Evolutionary conservation across 1,139 yeast genomes (phyloP).

Genomic region (Saccharomycopsis crataegensis): DNA sequence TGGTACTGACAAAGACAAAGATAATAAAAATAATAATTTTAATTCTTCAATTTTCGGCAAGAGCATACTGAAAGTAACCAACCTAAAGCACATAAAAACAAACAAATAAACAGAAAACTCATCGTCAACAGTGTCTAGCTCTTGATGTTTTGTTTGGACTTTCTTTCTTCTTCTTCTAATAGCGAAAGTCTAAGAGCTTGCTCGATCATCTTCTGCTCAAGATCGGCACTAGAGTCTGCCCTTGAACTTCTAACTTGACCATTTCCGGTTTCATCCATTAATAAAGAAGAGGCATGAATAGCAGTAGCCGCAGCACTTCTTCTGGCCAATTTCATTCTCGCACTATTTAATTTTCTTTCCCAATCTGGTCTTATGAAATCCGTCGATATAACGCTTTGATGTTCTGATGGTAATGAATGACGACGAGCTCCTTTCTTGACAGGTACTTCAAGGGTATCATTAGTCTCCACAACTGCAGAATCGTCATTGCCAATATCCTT

Average conservation of each 20-base stretch:
- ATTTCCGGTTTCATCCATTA: slow-evolving; percentile 26
- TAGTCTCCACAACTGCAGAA: not conserved
- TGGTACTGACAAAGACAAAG: no score
- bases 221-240: slow-evolving; percentile 26
- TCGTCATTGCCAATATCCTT: not conserved
- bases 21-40: no score
- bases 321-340: slow-evolving; percentile 72
- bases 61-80: no score
- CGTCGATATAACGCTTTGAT: slow-evolving; percentile 63
- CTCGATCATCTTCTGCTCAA: slow-evolving; percentile 77
- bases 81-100: no score
- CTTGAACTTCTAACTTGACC: slow-evolving; percentile 18
- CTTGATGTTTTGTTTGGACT: not conserved
- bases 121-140: no score
- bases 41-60: no score
- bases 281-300: slow-evolving; percentile 72
- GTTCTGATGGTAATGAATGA: slow-evolving; percentile 50
- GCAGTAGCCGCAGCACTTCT: slow-evolving; percentile 93
- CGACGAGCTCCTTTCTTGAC: slow-evolving; percentile 25
- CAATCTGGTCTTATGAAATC: slow-evolving; percentile 90
- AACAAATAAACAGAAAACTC: no score
- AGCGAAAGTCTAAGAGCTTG: slow-evolving; percentile 74
- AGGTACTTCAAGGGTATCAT: not conserved
- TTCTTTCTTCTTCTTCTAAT: slow-evolving; percentile 57
- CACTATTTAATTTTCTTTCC: slow-evolving; percentile 65